A percentile compares a stretch with the other conserved stretches of the same genome.
Evolutionary conservation across 257 asterid species (phyloP).

Genomic region (Ocimum tenuiflorum): DNA sequence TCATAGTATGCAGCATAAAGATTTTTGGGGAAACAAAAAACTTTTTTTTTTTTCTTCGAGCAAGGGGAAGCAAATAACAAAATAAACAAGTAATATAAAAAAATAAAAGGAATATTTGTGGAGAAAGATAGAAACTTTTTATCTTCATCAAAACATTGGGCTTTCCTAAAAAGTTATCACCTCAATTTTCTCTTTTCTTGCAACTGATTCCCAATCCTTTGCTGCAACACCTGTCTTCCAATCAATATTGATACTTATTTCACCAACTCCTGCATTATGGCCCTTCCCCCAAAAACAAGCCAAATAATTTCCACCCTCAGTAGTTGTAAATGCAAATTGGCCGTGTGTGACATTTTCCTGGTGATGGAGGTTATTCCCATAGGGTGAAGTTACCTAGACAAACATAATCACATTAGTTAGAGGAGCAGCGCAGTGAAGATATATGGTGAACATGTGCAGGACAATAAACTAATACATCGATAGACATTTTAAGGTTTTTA

Average conservation of each 20-base stretch:
- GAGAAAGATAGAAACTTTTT: neutral
- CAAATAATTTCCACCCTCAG: slow-evolving; percentile 68
- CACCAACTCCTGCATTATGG: slow-evolving; percentile 42
- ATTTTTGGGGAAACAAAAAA: neutral
- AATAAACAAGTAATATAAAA: too few species aligned
- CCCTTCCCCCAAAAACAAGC: slow-evolving; percentile 76
- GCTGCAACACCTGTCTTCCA: slow-evolving; percentile 93
- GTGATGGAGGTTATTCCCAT: slow-evolving; percentile 63
- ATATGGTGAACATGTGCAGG: neutral
- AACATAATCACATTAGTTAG: slow-evolving; percentile 12
- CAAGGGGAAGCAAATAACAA: neutral
- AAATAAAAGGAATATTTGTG: neutral
- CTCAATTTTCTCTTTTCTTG: slow-evolving; percentile 82
- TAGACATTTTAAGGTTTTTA: neutral
- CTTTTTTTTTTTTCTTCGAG: too few species aligned
- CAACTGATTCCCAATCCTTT: slow-evolving; percentile 90
- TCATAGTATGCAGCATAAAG: neutral
- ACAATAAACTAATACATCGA: neutral
- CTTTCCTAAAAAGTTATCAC: slow-evolving; percentile 26
- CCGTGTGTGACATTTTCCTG: slow-evolving; percentile 69
- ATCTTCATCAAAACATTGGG: neutral
- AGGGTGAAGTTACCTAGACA: slow-evolving; percentile 66
- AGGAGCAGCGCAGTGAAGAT: neutral
- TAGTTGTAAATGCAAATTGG: slow-evolving; percentile 79
- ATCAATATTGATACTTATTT: slow-evolving; percentile 61